Conservation (phyloP, 805 yeast genomes). For the Nakazawaea holstii region DNA sequence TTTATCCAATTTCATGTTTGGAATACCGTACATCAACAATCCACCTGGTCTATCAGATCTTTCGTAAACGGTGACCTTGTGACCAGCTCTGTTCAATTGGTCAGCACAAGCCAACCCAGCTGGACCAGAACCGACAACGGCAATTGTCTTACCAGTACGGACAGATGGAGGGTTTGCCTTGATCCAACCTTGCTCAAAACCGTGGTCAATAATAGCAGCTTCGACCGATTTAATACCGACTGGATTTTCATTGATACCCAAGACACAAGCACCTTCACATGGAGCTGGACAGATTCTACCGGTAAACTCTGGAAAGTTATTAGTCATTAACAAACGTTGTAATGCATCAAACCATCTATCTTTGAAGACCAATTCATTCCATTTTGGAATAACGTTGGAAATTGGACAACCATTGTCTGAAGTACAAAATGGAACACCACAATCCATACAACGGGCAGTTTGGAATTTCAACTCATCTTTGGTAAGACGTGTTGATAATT, state of each 20-base stretch:
- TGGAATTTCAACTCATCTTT: conserved; percentile 85
- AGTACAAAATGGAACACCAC: conserved; percentile 99
- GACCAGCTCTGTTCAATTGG: conserved; percentile 96
- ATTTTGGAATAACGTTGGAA: conserved; percentile 94
- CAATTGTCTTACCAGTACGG: conserved; percentile 83
- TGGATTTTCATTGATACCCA: conserved; percentile 90
- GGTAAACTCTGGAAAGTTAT: conserved; percentile 97
- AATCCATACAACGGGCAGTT: conserved; percentile 98
- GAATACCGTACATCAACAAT: conserved; percentile 96
- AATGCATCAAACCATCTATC: conserved; percentile 94
- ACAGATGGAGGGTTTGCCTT: conserved; percentile 70
- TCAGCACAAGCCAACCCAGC: conserved; percentile 97
- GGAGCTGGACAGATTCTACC: conserved; percentile 99
- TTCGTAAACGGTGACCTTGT: conserved; percentile 85
- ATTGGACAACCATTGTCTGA: conserved; percentile 98
- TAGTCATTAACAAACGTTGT: conserved; percentile 88
- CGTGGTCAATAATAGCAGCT: conserved; percentile 93
- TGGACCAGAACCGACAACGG: conserved; percentile 94
- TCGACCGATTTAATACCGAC: conserved; percentile 96
- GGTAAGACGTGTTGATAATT: conserved; percentile 72
- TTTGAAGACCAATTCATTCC: conserved; percentile 94
- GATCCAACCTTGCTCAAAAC: conserved; percentile 96
- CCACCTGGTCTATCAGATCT: conserved; percentile 97
- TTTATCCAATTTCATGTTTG: conserved; percentile 97
- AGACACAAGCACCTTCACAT: conserved; percentile 92